phyloP scores from a whole-genome alignment of 768 basidiomycete genomes.

The Rhodocollybia butyracea region DNA sequence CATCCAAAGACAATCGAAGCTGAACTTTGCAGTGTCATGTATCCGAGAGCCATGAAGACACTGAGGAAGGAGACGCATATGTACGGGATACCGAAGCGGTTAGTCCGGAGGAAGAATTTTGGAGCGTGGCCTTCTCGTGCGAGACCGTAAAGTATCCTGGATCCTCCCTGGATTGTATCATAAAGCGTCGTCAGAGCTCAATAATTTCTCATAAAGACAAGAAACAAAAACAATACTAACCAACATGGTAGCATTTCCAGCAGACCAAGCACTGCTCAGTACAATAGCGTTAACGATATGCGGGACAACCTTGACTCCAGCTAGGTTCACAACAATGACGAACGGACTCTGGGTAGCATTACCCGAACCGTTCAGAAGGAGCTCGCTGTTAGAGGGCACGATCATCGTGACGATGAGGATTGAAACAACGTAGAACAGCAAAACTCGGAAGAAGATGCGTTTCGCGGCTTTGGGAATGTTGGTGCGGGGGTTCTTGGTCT shows the following conservation, averaged over 20 bases:
- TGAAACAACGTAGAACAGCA: slow-evolving; percentile 46
- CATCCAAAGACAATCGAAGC: slow-evolving; percentile 8
- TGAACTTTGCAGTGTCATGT: slow-evolving; percentile 3
- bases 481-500: slow-evolving; percentile 60
- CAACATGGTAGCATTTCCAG: slow-evolving; percentile 37
- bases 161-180: slow-evolving; percentile 6
- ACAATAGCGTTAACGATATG: slow-evolving; percentile 53
- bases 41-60: slow-evolving; percentile 2
- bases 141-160: slow-evolving; percentile 16
- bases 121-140: slow-evolving; percentile 18
- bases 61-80: neutral
- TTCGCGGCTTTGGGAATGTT: slow-evolving; percentile 64
- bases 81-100: slow-evolving; percentile 17
- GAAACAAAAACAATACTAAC: slow-evolving; percentile 31
- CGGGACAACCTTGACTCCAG: slow-evolving; percentile 52
- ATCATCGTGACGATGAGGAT: slow-evolving; percentile 65
- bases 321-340: slow-evolving; percentile 63
- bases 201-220: slow-evolving; percentile 16
- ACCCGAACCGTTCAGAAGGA: slow-evolving; percentile 20
- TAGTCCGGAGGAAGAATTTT: slow-evolving; percentile 10
- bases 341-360: slow-evolving; percentile 66
- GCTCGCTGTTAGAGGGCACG: slow-evolving; percentile 56
- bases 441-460: slow-evolving; percentile 42
- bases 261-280: slow-evolving; percentile 48
- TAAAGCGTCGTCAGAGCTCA: neutral